Percentiles rank a stretch among this genome's conserved stretches.
These are phyloP conservation scores for Solanum paucissectum DNA, from an alignment of 257 asterid genomes.

Conservation along the genomic window DNA sequence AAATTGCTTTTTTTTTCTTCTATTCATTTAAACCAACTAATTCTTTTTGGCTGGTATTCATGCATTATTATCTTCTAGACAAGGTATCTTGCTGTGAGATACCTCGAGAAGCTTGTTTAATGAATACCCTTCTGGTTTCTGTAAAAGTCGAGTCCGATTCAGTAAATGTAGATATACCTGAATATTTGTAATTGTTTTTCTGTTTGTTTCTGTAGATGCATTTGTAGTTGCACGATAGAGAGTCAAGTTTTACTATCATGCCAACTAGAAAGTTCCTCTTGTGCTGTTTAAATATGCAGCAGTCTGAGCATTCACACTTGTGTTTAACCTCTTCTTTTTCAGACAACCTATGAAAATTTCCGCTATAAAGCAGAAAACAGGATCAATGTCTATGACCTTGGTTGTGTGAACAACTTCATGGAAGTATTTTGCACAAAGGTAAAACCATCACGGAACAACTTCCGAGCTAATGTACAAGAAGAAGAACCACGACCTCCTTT, in stretches of 20 bases:
- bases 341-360: conserved; percentile 96
- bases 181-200: neutral
- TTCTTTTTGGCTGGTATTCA: neutral
- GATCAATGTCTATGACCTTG: conserved; percentile 73
- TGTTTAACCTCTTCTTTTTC: conserved; percentile 14
- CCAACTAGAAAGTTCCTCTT: neutral
- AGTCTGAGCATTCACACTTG: neutral
- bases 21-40: neutral
- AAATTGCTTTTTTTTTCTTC: neutral
- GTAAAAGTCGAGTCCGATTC: neutral
- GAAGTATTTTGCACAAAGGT: conserved; percentile 89
- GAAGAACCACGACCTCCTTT: conserved; percentile 54
- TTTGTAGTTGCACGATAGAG: neutral
- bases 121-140: neutral
- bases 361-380: conserved; percentile 87
- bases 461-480: conserved; percentile 71
- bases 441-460: conserved; percentile 79
- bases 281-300: neutral
- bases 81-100: neutral
- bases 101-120: neutral
- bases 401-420: conserved; percentile 59
- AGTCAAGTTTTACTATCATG: neutral
- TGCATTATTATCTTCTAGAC: neutral
- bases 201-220: neutral
- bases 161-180: neutral